Percentiles rank a stretch among this genome's conserved stretches.
phyloP scores from a whole-genome alignment of 495 filamentous ascomycete species.

The Xylaria venustula region DNA sequence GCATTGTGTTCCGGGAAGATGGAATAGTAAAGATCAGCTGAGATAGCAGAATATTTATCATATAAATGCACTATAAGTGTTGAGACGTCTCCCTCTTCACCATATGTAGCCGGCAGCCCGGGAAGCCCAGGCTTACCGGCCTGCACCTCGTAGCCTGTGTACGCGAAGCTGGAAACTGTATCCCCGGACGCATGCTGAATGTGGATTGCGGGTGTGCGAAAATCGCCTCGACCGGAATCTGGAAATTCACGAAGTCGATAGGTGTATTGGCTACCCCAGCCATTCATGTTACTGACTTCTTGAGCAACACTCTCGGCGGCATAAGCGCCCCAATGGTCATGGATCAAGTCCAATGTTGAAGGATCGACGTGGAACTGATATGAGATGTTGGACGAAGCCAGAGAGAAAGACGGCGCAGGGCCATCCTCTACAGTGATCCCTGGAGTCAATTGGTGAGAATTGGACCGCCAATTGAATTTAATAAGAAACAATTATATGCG shows the following conservation, averaged over 20 bases:
- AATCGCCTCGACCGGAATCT: slow-evolving; percentile 55
- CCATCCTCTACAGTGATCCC: slow-evolving; percentile 45
- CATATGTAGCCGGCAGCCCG: slow-evolving; percentile 52
- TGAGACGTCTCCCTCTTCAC: slow-evolving; percentile 45
- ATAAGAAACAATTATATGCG: background rate
- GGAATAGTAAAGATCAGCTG: slow-evolving; percentile 52
- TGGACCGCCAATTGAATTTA: slow-evolving; percentile 9
- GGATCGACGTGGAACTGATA: slow-evolving; percentile 56
- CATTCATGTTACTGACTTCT: slow-evolving; percentile 33
- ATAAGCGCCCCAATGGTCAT: slow-evolving; percentile 54
- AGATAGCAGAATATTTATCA: slow-evolving; percentile 49
- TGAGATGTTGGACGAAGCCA: slow-evolving; percentile 49
- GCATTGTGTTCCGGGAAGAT: slow-evolving; percentile 54
- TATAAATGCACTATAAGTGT: slow-evolving; percentile 51
- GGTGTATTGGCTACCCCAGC: slow-evolving; percentile 46
- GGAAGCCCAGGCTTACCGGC: slow-evolving; percentile 46
- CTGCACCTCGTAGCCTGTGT: slow-evolving; percentile 43
- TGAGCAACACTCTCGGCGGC: slow-evolving; percentile 37
- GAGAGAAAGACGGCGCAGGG: slow-evolving; percentile 40
- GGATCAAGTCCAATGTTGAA: slow-evolving; percentile 46
- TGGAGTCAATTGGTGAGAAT: slow-evolving; percentile 27
- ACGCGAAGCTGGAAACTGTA: slow-evolving; percentile 49
- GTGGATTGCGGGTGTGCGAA: slow-evolving; percentile 52
- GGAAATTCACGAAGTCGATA: slow-evolving; percentile 55
- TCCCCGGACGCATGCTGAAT: slow-evolving; percentile 50